Conservation (phyloP, 179 eudicot genomes). For the Pouteria campechiana region DNA sequence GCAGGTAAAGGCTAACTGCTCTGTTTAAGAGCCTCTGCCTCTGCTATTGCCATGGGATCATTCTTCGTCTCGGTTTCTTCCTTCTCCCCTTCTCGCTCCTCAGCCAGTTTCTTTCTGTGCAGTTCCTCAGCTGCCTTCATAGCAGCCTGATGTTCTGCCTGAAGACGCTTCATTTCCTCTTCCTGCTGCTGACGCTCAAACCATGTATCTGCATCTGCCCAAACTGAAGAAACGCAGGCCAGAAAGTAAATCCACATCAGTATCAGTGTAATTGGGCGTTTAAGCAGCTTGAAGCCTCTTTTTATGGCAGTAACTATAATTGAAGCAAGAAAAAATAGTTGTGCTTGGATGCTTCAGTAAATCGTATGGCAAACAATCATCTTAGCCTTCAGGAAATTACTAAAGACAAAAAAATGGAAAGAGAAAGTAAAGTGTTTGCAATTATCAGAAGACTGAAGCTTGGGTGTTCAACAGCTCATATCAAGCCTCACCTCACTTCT, state of each 20-base stretch:
- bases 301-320: too few species aligned
- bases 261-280: too few species aligned
- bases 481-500: too few species aligned
- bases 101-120: constrained; percentile 80
- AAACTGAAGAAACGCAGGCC: constrained; percentile 34
- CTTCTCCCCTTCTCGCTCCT: constrained; percentile 81
- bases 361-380: too few species aligned
- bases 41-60: constrained; percentile 77
- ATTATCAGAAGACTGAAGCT: too few species aligned
- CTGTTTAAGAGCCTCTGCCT: constrained; percentile 59
- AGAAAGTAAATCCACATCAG: neutral
- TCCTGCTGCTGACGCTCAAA: constrained; percentile 93
- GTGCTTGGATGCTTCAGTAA: too few species aligned
- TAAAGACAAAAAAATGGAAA: too few species aligned
- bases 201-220: constrained; percentile 98
- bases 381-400: too few species aligned
- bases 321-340: too few species aligned
- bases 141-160: constrained; percentile 63
- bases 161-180: constrained; percentile 82
- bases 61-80: constrained; percentile 32
- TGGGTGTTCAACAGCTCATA: too few species aligned
- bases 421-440: too few species aligned
- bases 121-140: constrained; percentile 73
- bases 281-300: too few species aligned
- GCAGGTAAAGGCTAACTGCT: neutral